Percentiles rank a stretch among this genome's conserved stretches.
Evolutionary conservation across 225 moss, liverwort and hornwort species (phyloP).

Genomic region (Neckera pumila): DNA sequence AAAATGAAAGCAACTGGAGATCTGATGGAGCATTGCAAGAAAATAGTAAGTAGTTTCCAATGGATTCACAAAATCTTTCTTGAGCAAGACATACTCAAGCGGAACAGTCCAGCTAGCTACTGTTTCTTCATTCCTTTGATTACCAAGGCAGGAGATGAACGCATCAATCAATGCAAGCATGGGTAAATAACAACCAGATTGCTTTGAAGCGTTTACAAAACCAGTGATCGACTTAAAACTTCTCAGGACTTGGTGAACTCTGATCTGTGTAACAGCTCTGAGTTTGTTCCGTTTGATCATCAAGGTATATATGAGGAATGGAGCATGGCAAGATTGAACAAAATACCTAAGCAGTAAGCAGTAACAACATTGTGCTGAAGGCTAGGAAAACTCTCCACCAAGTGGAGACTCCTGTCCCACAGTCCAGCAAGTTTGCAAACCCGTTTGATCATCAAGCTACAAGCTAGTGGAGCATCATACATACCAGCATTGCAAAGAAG

Average conservation of each 20-base stretch:
- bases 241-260: neutral
- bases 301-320: too few relatives aligned
- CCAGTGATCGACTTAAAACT: neutral
- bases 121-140: too few relatives aligned
- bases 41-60: too few relatives aligned
- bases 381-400: neutral
- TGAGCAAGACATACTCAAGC: too few relatives aligned
- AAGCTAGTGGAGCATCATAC: neutral
- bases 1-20: too few relatives aligned
- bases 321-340: neutral
- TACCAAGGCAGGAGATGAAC: too few relatives aligned
- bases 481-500: neutral
- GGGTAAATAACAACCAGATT: neutral
- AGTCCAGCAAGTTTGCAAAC: neutral
- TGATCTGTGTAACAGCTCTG: too few relatives aligned
- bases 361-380: neutral
- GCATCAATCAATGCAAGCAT: too few relatives aligned
- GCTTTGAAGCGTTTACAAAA: neutral
- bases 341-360: neutral
- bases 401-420: neutral
- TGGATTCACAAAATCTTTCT: too few relatives aligned
- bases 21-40: too few relatives aligned
- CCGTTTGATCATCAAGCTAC: neutral
- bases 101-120: too few relatives aligned
- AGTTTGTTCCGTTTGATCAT: neutral